Evolutionary conservation across 1,139 yeast genomes (phyloP).

Genomic region (Geotrichum carabidarum): DNA sequence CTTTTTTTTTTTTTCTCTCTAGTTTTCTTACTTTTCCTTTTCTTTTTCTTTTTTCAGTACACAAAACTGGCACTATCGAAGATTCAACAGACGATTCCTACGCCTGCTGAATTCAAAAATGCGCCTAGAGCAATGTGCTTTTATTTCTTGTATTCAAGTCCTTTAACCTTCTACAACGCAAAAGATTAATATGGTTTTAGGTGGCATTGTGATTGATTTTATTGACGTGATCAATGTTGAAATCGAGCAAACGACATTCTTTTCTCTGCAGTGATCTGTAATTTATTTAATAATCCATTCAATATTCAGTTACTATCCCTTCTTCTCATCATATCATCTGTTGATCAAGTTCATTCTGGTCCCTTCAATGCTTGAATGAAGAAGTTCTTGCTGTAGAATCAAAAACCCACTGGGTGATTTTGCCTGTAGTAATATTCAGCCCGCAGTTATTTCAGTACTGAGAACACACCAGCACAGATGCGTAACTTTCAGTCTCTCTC

Average conservation of each 20-base stretch:
- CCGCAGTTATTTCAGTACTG: too few species aligned
- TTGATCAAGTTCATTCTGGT: too few species aligned
- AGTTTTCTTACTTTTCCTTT: neutral
- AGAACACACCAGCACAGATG: too few species aligned
- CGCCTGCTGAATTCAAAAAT: conserved; percentile 16
- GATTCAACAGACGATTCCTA: conserved; percentile 11
- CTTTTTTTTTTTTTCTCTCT: neutral
- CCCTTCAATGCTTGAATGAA: too few species aligned
- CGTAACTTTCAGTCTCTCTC: too few species aligned
- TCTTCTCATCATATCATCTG: too few species aligned
- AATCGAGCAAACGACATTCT: conserved; percentile 2
- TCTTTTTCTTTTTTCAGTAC: too few species aligned
- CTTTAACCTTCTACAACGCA: conserved; percentile 13
- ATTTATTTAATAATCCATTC: too few species aligned
- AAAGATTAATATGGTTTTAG: conserved; percentile 5
- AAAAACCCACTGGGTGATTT: too few species aligned
- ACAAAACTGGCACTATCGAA: conserved; percentile 11
- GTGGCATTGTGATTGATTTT: neutral
- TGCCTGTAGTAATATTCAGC: too few species aligned
- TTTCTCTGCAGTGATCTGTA: neutral
- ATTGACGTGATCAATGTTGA: neutral
- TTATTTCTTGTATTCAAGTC: neutral
- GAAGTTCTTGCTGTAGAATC: too few species aligned
- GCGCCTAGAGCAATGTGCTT: conserved; percentile 11
- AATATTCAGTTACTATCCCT: too few species aligned